phyloP scores from a whole-genome alignment of 306 rosid species.

The Vachellia pachyceras region DNA sequence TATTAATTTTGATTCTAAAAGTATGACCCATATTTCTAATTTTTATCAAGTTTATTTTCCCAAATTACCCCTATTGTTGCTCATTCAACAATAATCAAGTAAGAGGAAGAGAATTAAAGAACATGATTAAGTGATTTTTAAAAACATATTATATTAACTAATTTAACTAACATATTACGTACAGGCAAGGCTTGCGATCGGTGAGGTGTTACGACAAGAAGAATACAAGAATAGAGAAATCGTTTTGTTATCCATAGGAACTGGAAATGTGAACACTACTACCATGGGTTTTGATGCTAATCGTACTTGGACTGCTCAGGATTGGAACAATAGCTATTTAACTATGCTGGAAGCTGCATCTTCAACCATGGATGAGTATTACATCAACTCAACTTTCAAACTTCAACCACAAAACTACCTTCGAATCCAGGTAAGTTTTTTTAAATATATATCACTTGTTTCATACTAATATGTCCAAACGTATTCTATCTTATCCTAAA shows the following conservation, averaged over 20 bases:
- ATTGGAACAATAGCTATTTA: slow-evolving; percentile 29
- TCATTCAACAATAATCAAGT: too few species aligned
- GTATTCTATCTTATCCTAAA: too few species aligned
- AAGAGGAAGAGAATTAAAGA: too few species aligned
- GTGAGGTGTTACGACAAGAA: slow-evolving; percentile 45
- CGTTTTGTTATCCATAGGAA: slow-evolving; percentile 53
- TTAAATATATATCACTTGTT: not conserved
- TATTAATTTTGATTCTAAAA: too few species aligned
- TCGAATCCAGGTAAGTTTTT: not conserved
- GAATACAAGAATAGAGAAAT: slow-evolving; percentile 38
- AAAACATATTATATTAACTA: not conserved
- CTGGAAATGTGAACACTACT: slow-evolving; percentile 44
- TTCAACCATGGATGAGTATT: slow-evolving; percentile 10
- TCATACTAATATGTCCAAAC: not conserved
- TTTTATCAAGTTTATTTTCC: too few species aligned
- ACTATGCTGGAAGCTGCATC: slow-evolving; percentile 33
- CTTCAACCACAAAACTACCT: not conserved
- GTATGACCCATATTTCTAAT: too few species aligned
- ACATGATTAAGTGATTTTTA: too few species aligned
- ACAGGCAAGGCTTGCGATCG: slow-evolving; percentile 51
- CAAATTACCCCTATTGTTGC: too few species aligned
- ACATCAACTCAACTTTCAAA: not conserved
- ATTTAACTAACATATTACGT: not conserved
- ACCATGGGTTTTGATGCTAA: slow-evolving; percentile 29
- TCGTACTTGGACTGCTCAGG: slow-evolving; percentile 47